Evolutionary conservation across 305 asterid genomes (phyloP).

Genomic region (Fraxinus dipetala): DNA sequence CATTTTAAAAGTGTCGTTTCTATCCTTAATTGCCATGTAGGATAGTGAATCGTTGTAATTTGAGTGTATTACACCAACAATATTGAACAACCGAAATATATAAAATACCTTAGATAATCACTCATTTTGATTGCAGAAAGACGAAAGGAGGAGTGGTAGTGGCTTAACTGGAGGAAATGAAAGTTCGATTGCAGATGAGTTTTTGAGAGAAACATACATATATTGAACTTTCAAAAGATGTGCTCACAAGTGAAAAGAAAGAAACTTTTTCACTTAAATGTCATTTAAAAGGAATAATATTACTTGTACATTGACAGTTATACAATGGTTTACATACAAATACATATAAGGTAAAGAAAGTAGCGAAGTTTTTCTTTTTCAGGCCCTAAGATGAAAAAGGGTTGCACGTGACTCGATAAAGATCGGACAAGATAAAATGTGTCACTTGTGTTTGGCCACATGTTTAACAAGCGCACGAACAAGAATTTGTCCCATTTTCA

Average conservation of each 20-base stretch:
- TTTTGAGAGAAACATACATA: background rate
- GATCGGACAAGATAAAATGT: background rate
- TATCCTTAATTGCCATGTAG: background rate
- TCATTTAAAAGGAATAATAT: background rate
- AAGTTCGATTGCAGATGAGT: background rate
- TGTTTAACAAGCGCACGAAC: background rate
- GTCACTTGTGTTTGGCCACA: background rate
- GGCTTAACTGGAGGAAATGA: background rate
- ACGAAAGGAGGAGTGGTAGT: background rate
- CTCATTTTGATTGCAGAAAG: background rate
- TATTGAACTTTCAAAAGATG: background rate
- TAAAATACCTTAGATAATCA: background rate
- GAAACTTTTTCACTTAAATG: background rate
- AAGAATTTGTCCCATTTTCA: background rate
- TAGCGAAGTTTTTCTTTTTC: background rate
- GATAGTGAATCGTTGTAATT: background rate
- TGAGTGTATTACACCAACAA: background rate
- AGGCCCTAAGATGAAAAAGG: background rate
- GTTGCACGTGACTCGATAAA: background rate
- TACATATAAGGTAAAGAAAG: background rate
- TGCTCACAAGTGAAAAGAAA: background rate
- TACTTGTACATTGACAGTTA: too few species aligned
- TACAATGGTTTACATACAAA: too few species aligned
- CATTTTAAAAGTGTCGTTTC: background rate
- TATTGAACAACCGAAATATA: background rate